Conservation (phyloP, 495 filamentous ascomycete species). For the Cladorrhinum samala region DNA sequence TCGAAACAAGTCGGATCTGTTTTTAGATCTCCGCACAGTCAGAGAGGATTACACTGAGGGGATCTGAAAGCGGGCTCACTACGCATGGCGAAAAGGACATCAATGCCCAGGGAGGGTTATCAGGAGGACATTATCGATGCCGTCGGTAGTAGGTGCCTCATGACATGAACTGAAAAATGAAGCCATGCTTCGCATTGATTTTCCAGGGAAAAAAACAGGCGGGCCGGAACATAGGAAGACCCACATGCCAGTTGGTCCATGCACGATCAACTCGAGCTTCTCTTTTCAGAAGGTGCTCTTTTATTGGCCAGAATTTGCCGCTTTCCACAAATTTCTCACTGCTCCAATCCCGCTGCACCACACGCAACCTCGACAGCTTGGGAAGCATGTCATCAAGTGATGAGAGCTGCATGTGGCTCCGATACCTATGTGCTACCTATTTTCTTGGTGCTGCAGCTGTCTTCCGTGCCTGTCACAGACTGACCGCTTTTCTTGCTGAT, state of each 20-base stretch:
- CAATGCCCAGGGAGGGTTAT: too few species aligned
- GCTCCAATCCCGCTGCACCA: background rate
- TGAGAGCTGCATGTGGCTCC: constrained; percentile 2
- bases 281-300: constrained; percentile 1
- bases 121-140: too few species aligned
- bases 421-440: background rate
- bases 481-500: background rate
- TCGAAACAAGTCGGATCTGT: constrained; percentile 10
- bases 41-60: too few species aligned
- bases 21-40: background rate
- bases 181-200: too few species aligned
- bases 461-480: background rate
- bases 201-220: background rate
- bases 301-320: constrained; percentile 1
- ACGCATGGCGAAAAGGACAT: too few species aligned
- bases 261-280: constrained; percentile 1
- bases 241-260: background rate
- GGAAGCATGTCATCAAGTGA: constrained; percentile 1
- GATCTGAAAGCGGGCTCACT: too few species aligned
- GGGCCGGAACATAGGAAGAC: background rate
- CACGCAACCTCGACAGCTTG: too few species aligned
- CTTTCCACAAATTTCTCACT: background rate
- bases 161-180: too few species aligned
- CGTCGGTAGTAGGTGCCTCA: too few species aligned
- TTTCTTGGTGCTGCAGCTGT: background rate